Base-by-base conservation (phyloP, 495 filamentous ascomycete genomes). In the Aspergillus indologenus region DNA sequence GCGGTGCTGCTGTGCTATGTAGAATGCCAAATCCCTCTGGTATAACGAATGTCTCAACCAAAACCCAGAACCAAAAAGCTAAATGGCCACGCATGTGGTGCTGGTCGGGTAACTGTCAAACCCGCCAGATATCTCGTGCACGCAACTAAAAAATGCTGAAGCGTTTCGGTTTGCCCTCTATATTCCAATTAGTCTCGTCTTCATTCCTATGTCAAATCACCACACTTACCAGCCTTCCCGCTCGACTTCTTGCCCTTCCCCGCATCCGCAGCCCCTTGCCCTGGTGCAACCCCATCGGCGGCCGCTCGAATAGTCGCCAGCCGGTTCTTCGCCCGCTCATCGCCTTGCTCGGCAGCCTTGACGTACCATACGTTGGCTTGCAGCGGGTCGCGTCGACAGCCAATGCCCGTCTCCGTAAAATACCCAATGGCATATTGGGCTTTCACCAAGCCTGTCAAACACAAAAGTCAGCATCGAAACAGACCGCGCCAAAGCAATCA, bases 341-440 rank as follows among this genome's bases (percentile, higher is more conserved):
- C 93, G 45, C 93, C 94, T 45, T 91, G 86, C 58, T 96, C 94
- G 11, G 94, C 95, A 2, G 94, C 93, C 71, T 89, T 89, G 53
- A 98, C 95, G 68, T 99, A 99, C 95, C 93, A 98, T 8, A 96
- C 90, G 65, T 98, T 98, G 55, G 94, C 93, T 68, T 97, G 91
- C 58, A 99, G 81, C 2, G 91, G 85, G 69, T 99, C 94, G 20
- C 92, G 86, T 5, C 91, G 88, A 71, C 90, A 96, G 21, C 94
- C 94, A 60, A 99, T 96, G 53, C 94, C 94, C 88, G 92, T 96
- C 74, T 99, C 94, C 9, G 91, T 97, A 73, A 99, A 99, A 76
- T 96, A 99, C 17, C 92, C 94, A 18, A 93, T 83, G 1, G 95
- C 91, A 63, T 98, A 99, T 71, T 98, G 83, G 5, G 94, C 94